phyloP scores from a whole-genome alignment of 768 basidiomycete species.

The Macrolepiota dolichaula region DNA sequence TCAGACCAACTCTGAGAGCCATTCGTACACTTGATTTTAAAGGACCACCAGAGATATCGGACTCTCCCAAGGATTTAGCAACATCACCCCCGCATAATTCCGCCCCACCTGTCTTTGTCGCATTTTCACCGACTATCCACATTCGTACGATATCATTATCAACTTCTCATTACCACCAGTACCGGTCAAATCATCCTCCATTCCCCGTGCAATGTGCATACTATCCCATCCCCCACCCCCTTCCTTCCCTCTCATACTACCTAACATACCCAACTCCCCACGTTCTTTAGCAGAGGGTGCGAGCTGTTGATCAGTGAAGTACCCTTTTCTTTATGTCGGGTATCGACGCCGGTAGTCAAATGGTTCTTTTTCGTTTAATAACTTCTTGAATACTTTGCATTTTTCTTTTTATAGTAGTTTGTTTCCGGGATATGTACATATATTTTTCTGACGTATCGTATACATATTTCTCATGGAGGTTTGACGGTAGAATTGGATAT shows the following conservation, averaged over 20 bases:
- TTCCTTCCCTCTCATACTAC: background rate
- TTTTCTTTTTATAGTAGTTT: background rate
- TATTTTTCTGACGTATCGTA: background rate
- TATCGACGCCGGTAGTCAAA: background rate
- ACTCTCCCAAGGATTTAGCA: background rate
- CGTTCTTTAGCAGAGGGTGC: background rate
- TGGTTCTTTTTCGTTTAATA: background rate
- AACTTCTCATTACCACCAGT: background rate
- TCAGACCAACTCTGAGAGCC: background rate
- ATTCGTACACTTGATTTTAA: background rate
- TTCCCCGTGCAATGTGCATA: background rate
- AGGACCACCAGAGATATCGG: background rate
- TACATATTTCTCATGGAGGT: background rate
- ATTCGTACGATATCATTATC: background rate
- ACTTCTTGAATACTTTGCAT: background rate
- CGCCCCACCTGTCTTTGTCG: background rate
- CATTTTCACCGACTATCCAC: background rate
- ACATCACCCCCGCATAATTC: background rate
- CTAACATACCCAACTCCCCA: background rate
- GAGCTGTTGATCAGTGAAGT: slow-evolving; percentile 8
- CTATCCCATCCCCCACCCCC: background rate
- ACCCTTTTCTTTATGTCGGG: background rate
- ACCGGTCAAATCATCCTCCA: background rate
- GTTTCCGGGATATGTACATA: background rate
- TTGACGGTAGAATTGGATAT: too few relatives aligned